Evolutionary conservation across 1,284 basidiomycete species (phyloP).

Genomic region (Kalmanozyma brasiliensis): DNA sequence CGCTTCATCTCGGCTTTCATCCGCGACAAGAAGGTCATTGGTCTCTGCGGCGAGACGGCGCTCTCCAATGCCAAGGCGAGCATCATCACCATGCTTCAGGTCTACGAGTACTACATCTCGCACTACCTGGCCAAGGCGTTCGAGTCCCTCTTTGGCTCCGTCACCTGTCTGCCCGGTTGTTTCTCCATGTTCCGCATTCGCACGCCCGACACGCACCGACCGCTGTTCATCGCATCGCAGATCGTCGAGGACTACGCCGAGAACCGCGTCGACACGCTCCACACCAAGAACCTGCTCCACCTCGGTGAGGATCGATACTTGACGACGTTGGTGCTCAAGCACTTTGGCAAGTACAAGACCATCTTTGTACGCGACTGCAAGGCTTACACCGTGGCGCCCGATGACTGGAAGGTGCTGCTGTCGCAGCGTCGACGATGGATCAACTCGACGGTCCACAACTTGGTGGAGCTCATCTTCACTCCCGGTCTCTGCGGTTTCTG

Average conservation of each 20-base stretch:
- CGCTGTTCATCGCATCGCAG: conserved; percentile 76
- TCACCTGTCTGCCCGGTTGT: conserved; percentile 90
- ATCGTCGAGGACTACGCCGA: conserved; percentile 93
- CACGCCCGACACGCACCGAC: conserved; percentile 66
- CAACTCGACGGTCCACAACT: conserved; percentile 97
- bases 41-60: conserved; percentile 92
- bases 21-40: conserved; percentile 90
- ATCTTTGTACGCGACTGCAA: conserved; percentile 93
- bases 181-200: conserved; percentile 68
- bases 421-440: conserved; percentile 99
- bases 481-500: conserved; percentile 96
- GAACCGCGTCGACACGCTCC: conserved; percentile 93
- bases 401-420: conserved; percentile 92
- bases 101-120: conserved; percentile 69
- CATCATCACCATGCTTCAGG: conserved; percentile 97
- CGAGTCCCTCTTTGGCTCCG: conserved; percentile 93
- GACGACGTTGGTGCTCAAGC: conserved; percentile 90
- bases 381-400: conserved; percentile 71
- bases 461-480: conserved; percentile 89
- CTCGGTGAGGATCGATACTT: conserved; percentile 99
- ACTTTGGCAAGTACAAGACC: conserved; percentile 75
- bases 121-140: conserved; percentile 96
- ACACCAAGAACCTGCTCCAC: conserved; percentile 87
- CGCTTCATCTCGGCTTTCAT: conserved; percentile 84
- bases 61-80: conserved; percentile 90